Base-by-base conservation (phyloP, 306 rosid species). In the Trifolium pratense region DNA sequence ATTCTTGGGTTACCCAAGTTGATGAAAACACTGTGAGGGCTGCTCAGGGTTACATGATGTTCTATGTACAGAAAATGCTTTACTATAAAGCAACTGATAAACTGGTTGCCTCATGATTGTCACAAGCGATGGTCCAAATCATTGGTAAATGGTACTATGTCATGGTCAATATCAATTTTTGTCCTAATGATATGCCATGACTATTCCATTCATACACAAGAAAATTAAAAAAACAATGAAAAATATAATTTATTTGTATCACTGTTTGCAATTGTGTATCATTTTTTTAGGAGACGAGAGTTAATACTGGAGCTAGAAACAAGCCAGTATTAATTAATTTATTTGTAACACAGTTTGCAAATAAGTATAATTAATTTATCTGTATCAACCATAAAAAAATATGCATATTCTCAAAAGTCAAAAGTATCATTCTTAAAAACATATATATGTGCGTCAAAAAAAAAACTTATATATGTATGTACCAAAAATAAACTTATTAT, bases 31-130 rank as follows among this genome's bases (percentile, higher is more conserved):
- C 84, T 42, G 98, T 93, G 70, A 86, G 97, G 87, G 97, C 97
- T 2, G 91, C 98, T 14, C 98, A 90, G 79, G 89, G 96, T 36
- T 93, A 91, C 87, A 91, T 91, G 97, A 86, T 93, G 97, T 93
- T 93, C 82, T 91, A 93, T 82, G 93, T 90, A 78, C 98, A 93
- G 91, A 89, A 93, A 90, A 87, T 86, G 93, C 86, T 93, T 48
- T 89, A 70, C 74, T 90, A 93, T 80, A 92, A 87, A 74, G 90
- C 96, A 79, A 83, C 85, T 49, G 97, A 87, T 82, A 93, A 83
- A 76, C 90, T 69, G 79, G 84, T 75, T 18, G 70, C 89, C 66
- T 79, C 85, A 49, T 87, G 82, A 87, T 74, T 43, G 57, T 34
- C 59, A 39, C 57, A 71, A 36, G 68, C 16, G 80, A 65, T 42